A percentile compares a stretch with the other conserved stretches of the same genome.
phyloP scores from a whole-genome alignment of 2,329 filamentous ascomycete species.

The Scytalidium lignicola region DNA sequence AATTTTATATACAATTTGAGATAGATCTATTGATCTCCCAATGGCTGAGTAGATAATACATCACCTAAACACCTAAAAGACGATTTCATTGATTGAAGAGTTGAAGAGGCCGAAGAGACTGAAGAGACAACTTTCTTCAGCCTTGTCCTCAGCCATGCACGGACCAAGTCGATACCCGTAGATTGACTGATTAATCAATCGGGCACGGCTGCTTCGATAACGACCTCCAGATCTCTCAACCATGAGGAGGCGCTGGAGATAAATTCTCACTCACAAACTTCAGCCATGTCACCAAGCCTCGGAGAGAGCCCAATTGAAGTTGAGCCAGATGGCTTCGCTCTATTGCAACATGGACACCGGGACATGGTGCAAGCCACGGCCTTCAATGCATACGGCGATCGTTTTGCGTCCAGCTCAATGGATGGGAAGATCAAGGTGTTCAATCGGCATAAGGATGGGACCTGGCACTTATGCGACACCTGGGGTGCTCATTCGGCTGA shows the following conservation, averaged over 20 bases:
- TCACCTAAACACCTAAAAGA: too few relatives aligned
- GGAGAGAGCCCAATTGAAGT: background rate
- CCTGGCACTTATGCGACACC: slow-evolving; percentile 77
- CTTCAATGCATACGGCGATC: slow-evolving; percentile 89
- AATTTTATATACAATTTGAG: too few relatives aligned
- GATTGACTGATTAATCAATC: background rate
- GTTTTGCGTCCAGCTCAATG: slow-evolving; percentile 84
- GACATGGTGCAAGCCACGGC: slow-evolving; percentile 51
- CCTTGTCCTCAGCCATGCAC: background rate
- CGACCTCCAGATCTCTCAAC: background rate
- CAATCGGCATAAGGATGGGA: slow-evolving; percentile 71
- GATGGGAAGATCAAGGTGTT: slow-evolving; percentile 93
- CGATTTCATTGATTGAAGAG: too few relatives aligned
- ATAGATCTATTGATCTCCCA: too few relatives aligned
- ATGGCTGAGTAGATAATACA: too few relatives aligned
- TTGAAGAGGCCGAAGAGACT: too few relatives aligned
- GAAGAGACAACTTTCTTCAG: background rate
- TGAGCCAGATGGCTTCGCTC: slow-evolving; percentile 26
- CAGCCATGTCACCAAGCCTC: slow-evolving; percentile 3
- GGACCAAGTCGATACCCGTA: too few relatives aligned
- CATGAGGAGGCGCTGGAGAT: background rate
- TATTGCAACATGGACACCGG: slow-evolving; percentile 69
- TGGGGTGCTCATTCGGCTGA: slow-evolving; percentile 90
- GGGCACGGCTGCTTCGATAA: background rate
- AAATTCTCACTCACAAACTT: background rate